These are phyloP conservation scores for Trichomonas gallinae DNA, from an alignment of 208 protist genomes.

Conservation along the genomic window DNA sequence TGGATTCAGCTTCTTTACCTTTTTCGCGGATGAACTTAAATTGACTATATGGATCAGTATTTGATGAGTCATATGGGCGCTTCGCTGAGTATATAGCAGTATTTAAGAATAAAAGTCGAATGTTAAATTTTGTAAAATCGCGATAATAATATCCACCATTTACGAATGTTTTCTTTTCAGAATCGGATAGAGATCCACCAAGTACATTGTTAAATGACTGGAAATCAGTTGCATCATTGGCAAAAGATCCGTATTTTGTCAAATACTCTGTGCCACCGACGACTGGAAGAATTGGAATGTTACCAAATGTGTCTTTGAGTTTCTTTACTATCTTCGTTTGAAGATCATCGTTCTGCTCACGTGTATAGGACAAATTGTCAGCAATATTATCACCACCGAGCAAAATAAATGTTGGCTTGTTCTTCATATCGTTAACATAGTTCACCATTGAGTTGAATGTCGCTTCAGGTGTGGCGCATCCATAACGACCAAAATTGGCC, in stretches of 20 bases:
- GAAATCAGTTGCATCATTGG: background rate
- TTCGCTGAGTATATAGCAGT: background rate
- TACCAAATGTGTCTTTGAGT: background rate
- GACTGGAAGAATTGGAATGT: background rate
- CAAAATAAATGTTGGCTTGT: background rate
- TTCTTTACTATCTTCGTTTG: background rate
- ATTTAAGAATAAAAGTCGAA: background rate
- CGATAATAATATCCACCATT: background rate
- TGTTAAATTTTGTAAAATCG: background rate
- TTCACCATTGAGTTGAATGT: background rate
- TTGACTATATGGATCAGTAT: background rate
- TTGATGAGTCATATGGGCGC: background rate
- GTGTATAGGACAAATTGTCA: background rate
- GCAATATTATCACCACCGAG: background rate
- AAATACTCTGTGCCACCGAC: background rate
- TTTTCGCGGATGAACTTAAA: background rate
- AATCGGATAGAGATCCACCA: background rate
- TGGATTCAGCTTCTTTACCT: background rate
- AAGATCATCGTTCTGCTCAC: background rate
- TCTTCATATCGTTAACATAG: background rate
- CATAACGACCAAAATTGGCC: background rate
- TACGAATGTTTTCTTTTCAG: background rate
- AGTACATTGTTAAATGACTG: background rate
- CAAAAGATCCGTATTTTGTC: background rate
- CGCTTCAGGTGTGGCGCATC: background rate